A percentile compares a stretch with the other conserved stretches of the same genome.
These are phyloP conservation scores for Trypanosoma congolense DNA, from an alignment of 208 protist species.

Conservation along the genomic window DNA sequence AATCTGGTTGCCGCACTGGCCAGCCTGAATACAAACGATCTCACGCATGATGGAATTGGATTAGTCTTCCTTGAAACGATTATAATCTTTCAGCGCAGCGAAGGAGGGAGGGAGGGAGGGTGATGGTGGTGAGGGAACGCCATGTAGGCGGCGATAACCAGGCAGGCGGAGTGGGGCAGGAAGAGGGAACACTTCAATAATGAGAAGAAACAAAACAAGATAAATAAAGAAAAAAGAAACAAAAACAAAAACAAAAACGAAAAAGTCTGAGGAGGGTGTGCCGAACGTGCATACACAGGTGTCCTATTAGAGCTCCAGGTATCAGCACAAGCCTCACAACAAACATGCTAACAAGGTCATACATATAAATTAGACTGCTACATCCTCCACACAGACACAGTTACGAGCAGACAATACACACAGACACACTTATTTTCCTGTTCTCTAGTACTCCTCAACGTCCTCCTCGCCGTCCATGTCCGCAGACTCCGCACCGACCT, in stretches of 20 bases:
- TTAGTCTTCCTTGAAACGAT: slow-evolving; percentile 11
- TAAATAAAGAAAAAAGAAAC: too few species aligned
- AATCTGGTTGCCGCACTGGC: slow-evolving; percentile 80
- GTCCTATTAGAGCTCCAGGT: too few species aligned
- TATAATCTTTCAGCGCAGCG: slow-evolving; percentile 7
- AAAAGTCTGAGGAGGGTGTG: too few species aligned
- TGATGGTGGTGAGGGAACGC: neutral
- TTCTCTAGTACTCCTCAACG: slow-evolving; percentile 81
- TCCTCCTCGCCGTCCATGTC: slow-evolving; percentile 91
- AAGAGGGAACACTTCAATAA: too few species aligned
- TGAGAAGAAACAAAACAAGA: too few species aligned
- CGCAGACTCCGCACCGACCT: slow-evolving; percentile 84
- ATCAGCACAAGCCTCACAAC: too few species aligned
- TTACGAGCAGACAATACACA: neutral
- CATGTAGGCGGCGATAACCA: slow-evolving; percentile 8
- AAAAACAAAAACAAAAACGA: too few species aligned
- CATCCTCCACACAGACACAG: neutral
- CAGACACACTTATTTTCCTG: neutral
- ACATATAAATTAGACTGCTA: too few species aligned
- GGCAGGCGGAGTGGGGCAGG: too few species aligned
- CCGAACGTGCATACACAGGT: too few species aligned
- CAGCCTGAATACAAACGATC: slow-evolving; percentile 71
- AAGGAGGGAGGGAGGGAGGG: neutral
- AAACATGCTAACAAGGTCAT: too few species aligned
- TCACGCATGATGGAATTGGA: slow-evolving; percentile 76